Conservation (phyloP, 257 asterid species). For the Gynochthodes officinalis region DNA sequence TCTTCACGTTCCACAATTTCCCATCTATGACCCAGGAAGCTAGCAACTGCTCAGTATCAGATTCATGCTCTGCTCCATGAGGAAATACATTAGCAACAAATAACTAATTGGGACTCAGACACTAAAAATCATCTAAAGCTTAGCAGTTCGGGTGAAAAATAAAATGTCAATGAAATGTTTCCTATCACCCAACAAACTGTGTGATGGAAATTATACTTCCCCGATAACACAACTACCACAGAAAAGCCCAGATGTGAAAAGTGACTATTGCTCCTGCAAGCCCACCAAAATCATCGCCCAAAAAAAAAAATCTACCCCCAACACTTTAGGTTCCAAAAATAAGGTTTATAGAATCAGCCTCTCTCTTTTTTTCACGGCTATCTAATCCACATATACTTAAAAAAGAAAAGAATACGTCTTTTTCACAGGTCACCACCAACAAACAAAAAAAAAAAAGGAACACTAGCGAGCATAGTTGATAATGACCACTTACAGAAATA, state of each 20-base stretch:
- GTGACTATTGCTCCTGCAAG: conserved; percentile 16
- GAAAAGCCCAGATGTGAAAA: conserved; percentile 33
- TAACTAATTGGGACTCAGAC: conserved; percentile 5
- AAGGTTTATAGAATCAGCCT: conserved; percentile 9
- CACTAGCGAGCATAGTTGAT: conserved; percentile 23
- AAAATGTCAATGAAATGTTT: conserved; percentile 10
- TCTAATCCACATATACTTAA: neutral
- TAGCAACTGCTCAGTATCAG: conserved; percentile 8
- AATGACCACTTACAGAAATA: conserved; percentile 17
- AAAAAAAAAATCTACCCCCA: conserved; percentile 5
- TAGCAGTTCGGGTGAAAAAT: conserved; percentile 14
- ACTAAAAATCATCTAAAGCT: conserved; percentile 21
- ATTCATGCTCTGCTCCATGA: conserved; percentile 14
- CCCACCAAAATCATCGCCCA: conserved; percentile 12
- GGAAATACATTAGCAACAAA: conserved; percentile 15
- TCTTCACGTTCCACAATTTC: conserved; percentile 13
- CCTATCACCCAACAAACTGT: conserved; percentile 19
- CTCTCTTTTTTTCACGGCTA: neutral
- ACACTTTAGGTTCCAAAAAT: conserved; percentile 15
- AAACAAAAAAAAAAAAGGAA: conserved; percentile 26
- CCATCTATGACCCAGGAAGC: conserved; percentile 13
- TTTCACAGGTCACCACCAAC: conserved; percentile 27
- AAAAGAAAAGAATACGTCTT: conserved; percentile 6
- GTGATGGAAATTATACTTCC: conserved; percentile 24
- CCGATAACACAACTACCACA: conserved; percentile 16